phyloP scores from a whole-genome alignment of 2,329 filamentous ascomycete genomes.

The Xylariaceae sp. region DNA sequence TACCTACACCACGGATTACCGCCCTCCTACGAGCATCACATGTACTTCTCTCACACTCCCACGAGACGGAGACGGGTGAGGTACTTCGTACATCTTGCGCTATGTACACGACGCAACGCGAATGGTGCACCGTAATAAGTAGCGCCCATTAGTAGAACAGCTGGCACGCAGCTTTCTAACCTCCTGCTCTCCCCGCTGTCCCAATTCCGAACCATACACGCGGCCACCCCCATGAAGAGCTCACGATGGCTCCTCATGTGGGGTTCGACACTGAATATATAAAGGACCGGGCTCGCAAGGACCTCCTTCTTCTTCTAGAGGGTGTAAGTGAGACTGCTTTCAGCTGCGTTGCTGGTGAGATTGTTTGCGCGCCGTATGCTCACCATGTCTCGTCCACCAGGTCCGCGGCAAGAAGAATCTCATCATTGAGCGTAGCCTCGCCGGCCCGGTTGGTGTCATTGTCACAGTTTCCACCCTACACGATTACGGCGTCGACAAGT shows the following conservation, averaged over 20 bases:
- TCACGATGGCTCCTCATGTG: conserved; percentile 62
- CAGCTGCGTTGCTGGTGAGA: conserved; percentile 12
- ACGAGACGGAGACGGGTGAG: too few relatives aligned
- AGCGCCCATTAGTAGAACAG: not conserved
- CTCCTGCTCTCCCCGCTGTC: not conserved
- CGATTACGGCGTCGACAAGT: conserved; percentile 96
- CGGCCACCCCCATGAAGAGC: conserved; percentile 43
- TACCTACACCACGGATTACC: too few relatives aligned
- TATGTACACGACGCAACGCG: not conserved
- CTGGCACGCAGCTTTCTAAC: not conserved
- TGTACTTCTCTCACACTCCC: too few relatives aligned
- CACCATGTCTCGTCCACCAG: conserved; percentile 42
- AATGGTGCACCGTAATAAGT: not conserved
- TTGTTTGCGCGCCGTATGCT: conserved; percentile 16
- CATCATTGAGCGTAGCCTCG: conserved; percentile 84
- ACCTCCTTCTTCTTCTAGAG: conserved; percentile 86
- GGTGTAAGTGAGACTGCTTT: conserved; percentile 63
- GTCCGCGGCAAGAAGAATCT: conserved; percentile 98
- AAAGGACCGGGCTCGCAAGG: conserved; percentile 76
- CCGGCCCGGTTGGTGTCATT: conserved; percentile 82
- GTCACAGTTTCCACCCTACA: conserved; percentile 94
- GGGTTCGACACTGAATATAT: conserved; percentile 72
- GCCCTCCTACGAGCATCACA: too few relatives aligned
- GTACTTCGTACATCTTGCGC: too few relatives aligned
- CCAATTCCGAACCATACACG: not conserved